Evolutionary conservation across 2,329 filamentous ascomycete species (phyloP), one percentile per base, ranked within the genome.

Genomic region (Clathrospora elynae): DNA sequence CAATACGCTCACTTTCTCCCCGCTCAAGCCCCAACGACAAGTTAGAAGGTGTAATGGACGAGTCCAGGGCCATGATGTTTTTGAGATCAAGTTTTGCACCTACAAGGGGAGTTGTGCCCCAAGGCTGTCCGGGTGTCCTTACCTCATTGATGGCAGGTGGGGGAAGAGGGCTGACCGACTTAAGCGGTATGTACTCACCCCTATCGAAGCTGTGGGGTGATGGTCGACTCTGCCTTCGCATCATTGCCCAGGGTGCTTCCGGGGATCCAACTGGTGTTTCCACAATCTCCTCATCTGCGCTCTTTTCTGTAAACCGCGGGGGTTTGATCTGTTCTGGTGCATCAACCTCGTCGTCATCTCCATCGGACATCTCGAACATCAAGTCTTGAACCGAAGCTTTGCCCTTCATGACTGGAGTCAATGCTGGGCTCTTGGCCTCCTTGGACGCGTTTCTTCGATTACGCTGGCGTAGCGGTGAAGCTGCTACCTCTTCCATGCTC

Each of bases 361-460:
- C 89, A 24, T 95, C 90, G 45, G 96, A 92, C 90, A 96, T 96
- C 53, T 89, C 84, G 63, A 96, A 96, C 68, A 96, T 95, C 40
- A 96, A 78, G 56, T 96, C 91, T 24, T 78, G 78, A 1, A 79
- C 75, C 0, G 87, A 91, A 13, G 78, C 78, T 59, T 83, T 90
- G 1, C 86, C 78, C 40, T 82, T 84, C 30, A 93, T 74, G 12
- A 73, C 76, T 1, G 90, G 89, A 42, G 83, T 88, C 36, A 80
- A 77, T 0, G 78, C 75, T 47, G 83, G 82, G 50, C 83, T 84
- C 42, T 76, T 81, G 1, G 74, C 73, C 44, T 75, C 72, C 44
- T 67, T 75, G 2, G 74, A 71, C 5, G 69, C 65, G 62, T 67
- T 57, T 26, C 73, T 64, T 20, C 69, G 66, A 24, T 62, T 55